phyloP scores from a whole-genome alignment of 2,329 filamentous ascomycete species.

The Colletotrichum cordylinicola region DNA sequence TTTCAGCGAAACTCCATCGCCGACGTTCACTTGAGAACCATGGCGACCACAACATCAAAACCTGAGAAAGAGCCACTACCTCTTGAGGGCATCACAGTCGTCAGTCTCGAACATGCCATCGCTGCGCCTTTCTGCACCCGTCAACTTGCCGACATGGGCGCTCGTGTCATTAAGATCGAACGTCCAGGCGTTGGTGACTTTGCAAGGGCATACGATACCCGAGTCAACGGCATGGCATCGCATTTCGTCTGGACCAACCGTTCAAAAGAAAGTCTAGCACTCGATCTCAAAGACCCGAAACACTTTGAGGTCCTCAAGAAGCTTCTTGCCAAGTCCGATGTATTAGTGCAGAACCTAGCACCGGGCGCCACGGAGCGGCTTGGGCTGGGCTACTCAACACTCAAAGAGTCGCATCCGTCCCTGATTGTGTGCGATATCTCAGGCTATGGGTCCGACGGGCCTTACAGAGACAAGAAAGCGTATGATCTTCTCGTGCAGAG shows the following conservation, averaged over 20 bases:
- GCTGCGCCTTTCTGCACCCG: constrained; percentile 60
- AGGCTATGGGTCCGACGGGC: constrained; percentile 56
- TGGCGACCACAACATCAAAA: not conserved
- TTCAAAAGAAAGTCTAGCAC: constrained; percentile 57
- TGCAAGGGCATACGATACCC: constrained; percentile 54
- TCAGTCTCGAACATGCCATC: constrained; percentile 60
- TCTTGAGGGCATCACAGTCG: constrained; percentile 51
- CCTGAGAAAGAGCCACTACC: constrained; percentile 14
- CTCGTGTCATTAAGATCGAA: constrained; percentile 61
- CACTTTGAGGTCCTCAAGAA: constrained; percentile 49
- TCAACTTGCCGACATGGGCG: constrained; percentile 58
- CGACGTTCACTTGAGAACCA: not conserved
- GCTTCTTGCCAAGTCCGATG: constrained; percentile 50
- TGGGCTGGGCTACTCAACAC: constrained; percentile 49
- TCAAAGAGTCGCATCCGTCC: constrained; percentile 45
- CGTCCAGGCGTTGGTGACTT: constrained; percentile 58
- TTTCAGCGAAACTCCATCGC: not conserved
- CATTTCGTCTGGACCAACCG: constrained; percentile 63
- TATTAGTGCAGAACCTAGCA: constrained; percentile 59
- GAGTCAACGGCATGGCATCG: constrained; percentile 54
- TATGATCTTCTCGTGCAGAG: constrained; percentile 62
- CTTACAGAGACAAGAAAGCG: constrained; percentile 59
- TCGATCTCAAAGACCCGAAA: constrained; percentile 50
- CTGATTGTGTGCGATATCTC: constrained; percentile 62
- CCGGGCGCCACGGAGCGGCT: constrained; percentile 54